phyloP scores from a whole-genome alignment of 2,329 filamentous ascomycete species.

The Nemania sp. region DNA sequence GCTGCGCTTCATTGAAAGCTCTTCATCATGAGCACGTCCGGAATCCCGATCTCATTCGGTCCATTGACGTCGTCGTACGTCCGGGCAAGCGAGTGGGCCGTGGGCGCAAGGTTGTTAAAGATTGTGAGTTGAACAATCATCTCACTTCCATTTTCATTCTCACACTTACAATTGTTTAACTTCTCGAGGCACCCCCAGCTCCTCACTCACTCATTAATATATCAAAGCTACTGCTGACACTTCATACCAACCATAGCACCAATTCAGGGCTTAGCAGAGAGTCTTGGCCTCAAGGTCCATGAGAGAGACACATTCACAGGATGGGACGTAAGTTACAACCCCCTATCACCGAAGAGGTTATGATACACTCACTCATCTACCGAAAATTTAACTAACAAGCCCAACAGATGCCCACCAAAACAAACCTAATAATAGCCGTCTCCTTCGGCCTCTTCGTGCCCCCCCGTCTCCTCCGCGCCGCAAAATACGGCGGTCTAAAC shows the following conservation, averaged over 20 bases:
- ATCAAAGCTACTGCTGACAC: conserved; percentile 17
- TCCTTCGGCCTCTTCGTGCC: conserved; percentile 95
- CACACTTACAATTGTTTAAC: neutral
- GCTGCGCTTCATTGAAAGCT: conserved; percentile 79
- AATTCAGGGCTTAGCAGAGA: conserved; percentile 73
- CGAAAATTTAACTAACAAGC: neutral
- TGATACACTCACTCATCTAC: neutral
- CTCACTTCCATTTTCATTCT: neutral
- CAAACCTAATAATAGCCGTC: conserved; percentile 88
- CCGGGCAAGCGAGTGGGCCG: conserved; percentile 83
- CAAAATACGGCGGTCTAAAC: conserved; percentile 89
- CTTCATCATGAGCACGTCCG: conserved; percentile 70
- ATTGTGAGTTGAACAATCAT: conserved; percentile 65
- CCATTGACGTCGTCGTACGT: conserved; percentile 87
- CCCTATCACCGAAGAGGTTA: conserved; percentile 13
- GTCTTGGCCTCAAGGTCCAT: conserved; percentile 76
- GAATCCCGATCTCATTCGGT: conserved; percentile 70
- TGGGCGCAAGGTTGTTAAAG: conserved; percentile 73
- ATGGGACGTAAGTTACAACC: conserved; percentile 72
- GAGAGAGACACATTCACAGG: conserved; percentile 83
- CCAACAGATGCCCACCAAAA: conserved; percentile 65
- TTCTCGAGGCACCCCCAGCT: neutral
- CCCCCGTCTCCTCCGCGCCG: conserved; percentile 73
- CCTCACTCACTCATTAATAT: neutral
- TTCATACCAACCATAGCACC: conserved; percentile 67